Evolutionary conservation across 805 yeast genomes (phyloP), one percentile per base, ranked within the genome.

Genomic region (Candida suzukii): DNA sequence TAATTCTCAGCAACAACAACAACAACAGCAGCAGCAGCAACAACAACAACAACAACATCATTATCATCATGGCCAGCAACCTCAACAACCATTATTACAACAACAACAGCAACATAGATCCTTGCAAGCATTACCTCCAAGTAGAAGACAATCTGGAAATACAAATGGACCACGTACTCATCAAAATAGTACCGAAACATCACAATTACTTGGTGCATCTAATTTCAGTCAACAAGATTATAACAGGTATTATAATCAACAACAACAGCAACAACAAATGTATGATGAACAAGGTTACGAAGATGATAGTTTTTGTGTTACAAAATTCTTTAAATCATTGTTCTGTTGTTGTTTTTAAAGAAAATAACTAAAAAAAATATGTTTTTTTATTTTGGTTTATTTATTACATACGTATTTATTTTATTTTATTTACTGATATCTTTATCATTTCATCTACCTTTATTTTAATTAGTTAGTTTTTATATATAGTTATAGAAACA

Each of bases 81-180:
- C 45, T 38, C 42, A 49, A 39, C 26, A 24, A 24, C 26, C 8
- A 24, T 11, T 24, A 8, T 11, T 50, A 38, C 50, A 38, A 27
- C 36, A 38, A 37, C 37, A 46, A 30, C 31, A 43, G 32, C 51
- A 49, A 41, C 47, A 52, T 41, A 43, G 52, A 40, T 42, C 48
- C 7, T 41, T 37, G 25, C 47, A 47, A 40, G 37, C 42, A 11
- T 32, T 41, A 20, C 47, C 46, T 27, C 47, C 48, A 21, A 45
- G 42, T 30, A 47, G 56, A 38, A 46, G 50, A 39, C 54, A 45
- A 32, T 52, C 57, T 12, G 50, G 43, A 20, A 57, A 49, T 40
- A 50, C 47, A 50, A 42, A 53, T 58, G 57, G 59, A 52, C n/a
- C 53, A 28, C 30, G 30, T 11, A 13, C 14, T 53, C 58, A 54